phyloP scores from a whole-genome alignment of 1,284 basidiomycete genomes.

The Tilletia horrida region DNA sequence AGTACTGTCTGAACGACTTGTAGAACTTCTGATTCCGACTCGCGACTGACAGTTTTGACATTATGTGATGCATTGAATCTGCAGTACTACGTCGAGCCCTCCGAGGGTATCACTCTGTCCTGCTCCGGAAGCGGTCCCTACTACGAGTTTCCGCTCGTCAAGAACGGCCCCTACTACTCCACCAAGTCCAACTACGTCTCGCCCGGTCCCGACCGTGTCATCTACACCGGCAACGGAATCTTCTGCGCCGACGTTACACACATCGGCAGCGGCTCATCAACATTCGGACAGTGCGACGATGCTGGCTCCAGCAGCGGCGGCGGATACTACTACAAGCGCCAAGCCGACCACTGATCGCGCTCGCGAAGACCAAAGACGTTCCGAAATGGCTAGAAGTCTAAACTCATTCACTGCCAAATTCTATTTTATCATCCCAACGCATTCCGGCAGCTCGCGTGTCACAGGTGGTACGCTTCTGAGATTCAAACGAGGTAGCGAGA shows the following conservation, averaged over 20 bases:
- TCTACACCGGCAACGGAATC: constrained; percentile 21
- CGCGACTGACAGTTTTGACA: too few species aligned
- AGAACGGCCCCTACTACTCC: constrained; percentile 13
- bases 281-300: constrained; percentile 22
- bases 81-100: constrained; percentile 18
- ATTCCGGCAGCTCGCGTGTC: too few species aligned
- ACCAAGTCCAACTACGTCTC: constrained; percentile 16
- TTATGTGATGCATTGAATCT: too few species aligned
- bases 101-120: constrained; percentile 18
- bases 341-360: not conserved
- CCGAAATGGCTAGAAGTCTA: not conserved
- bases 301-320: not conserved
- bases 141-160: constrained; percentile 22
- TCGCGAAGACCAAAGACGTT: not conserved
- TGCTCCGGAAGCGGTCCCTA: constrained; percentile 18
- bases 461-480: too few species aligned
- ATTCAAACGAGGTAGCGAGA: too few species aligned
- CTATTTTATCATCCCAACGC: too few species aligned
- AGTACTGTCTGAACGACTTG: not conserved
- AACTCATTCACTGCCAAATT: too few species aligned
- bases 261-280: not conserved
- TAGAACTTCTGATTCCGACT: too few species aligned
- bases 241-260: constrained; percentile 23
- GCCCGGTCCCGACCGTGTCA: constrained; percentile 22
- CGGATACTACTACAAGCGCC: constrained; percentile 7